Evolutionary conservation across 495 filamentous ascomycete species (phyloP).

Genomic region (Ramalina intermedia): DNA sequence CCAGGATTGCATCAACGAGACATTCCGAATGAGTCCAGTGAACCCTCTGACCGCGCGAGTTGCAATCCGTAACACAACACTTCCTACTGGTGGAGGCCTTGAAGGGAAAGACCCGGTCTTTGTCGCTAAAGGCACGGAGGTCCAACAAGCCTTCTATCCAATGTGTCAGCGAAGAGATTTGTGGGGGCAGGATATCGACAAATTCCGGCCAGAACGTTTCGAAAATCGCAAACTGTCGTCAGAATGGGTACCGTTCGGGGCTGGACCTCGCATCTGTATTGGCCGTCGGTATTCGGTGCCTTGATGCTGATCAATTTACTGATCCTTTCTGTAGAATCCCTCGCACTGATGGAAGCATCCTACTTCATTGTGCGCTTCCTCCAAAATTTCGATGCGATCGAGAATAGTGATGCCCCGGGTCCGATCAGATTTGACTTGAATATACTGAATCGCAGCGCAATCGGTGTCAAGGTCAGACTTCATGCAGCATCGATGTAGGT

Average conservation of each 20-base stretch:
- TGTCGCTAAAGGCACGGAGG: slow-evolving; percentile 27
- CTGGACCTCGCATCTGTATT: slow-evolving; percentile 21
- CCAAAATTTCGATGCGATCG: slow-evolving; percentile 29
- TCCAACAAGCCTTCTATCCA: slow-evolving; percentile 30
- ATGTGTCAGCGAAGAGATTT: slow-evolving; percentile 40
- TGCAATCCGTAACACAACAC: slow-evolving; percentile 30
- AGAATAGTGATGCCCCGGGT: slow-evolving; percentile 9
- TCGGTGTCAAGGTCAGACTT: no score
- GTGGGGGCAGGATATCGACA: slow-evolving; percentile 36
- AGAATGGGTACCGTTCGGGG: slow-evolving; percentile 35
- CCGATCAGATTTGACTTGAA: no score
- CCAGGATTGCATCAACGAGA: slow-evolving; percentile 5
- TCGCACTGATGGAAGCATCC: slow-evolving; percentile 27
- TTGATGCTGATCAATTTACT: no score
- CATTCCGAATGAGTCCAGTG: slow-evolving; percentile 16
- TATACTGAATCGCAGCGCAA: no score
- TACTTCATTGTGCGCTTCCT: slow-evolving; percentile 29
- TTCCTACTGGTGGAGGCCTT: slow-evolving; percentile 54
- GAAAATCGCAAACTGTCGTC: slow-evolving; percentile 9
- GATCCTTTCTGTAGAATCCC: slow-evolving; percentile 12
- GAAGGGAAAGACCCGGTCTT: slow-evolving; percentile 36
- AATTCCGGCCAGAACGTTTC: slow-evolving; percentile 46
- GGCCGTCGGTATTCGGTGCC: not conserved
- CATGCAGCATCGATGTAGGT: no score
- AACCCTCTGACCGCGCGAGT: slow-evolving; percentile 45